These are phyloP conservation scores for Aureobasidium sp. DNA, from an alignment of 2,329 filamentous ascomycete species.

Conservation along the genomic window DNA sequence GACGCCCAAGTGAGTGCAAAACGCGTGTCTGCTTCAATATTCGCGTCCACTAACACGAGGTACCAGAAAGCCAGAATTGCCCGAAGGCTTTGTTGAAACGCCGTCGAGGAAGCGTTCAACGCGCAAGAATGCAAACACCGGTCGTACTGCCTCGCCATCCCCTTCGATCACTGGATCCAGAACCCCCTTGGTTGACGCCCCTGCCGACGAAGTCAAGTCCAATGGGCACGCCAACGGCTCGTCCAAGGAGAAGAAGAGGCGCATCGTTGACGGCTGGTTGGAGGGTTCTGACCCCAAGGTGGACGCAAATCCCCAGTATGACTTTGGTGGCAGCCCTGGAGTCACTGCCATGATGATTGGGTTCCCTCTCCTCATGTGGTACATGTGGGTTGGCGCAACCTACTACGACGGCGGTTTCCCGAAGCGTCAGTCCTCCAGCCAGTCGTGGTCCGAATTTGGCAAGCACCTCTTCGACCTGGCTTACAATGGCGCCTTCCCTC, in stretches of 20 bases:
- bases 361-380: conserved; percentile 95
- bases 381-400: conserved; percentile 95
- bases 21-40: conserved; percentile 14
- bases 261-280: conserved; percentile 34
- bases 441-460: conserved; percentile 62
- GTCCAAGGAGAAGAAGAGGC: conserved; percentile 25
- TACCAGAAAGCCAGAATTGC: conserved; percentile 33
- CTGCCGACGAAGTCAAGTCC: conserved; percentile 18
- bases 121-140: conserved; percentile 34
- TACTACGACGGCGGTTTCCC: conserved; percentile 87
- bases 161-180: conserved; percentile 20
- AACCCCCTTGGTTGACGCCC: conserved; percentile 19
- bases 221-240: conserved; percentile 29
- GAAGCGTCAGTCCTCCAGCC: conserved; percentile 45
- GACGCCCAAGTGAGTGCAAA: conserved; percentile 38
- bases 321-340: conserved; percentile 85
- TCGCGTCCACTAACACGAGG: conserved; percentile 3
- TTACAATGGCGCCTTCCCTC: conserved; percentile 80
- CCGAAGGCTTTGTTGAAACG: conserved; percentile 44
- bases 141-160: conserved; percentile 31
- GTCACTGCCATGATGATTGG: conserved; percentile 79
- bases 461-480: conserved; percentile 63
- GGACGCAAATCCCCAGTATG: conserved; percentile 49
- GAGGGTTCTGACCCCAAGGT: conserved; percentile 34
- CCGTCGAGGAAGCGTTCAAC: conserved; percentile 36